Base-by-base conservation (phyloP, 2,329 filamentous ascomycete genomes). In the Whalleya microplaca region DNA sequence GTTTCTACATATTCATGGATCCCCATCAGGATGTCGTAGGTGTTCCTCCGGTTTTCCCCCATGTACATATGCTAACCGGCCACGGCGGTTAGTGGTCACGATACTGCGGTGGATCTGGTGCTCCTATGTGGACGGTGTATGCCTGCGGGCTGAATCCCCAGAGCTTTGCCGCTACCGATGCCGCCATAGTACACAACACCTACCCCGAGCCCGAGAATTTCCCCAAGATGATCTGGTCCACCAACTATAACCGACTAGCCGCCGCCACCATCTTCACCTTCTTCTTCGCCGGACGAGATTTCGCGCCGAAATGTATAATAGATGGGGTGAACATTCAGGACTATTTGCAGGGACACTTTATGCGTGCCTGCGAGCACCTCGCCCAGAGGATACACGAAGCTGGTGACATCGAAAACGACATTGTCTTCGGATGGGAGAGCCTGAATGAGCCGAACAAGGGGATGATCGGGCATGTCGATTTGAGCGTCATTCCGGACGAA, bases 141-240 rank as follows among this genome's bases (percentile, higher is more conserved):
- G 95, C 96, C 21, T 93, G 90, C 63, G 95, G 95, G 8, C 79
- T 99, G 45, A 91, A 99, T 70, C 95, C 95, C 0, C 83, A 88
- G 72, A 87, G 84, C 63, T 97, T 99, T 69, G 86, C 87, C 50
- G 86, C 85, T 19, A 99, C 93, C 14, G 90, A 97, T 74, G 94
- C 94, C 3, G 92, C 95, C 40, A 84, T 98, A 57, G 94, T 99
- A 6, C 95, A 99, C 51, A 99, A 98, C 69, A 96, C 91, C 1
- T 97, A 91, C 70, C 87, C 91, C 9, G 84, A 96, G 19, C 92
- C 93, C 8, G 87, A 87, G 21, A 83, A 88, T 1, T 99, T 94
- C 64, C 95, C 95, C 21, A 98, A 97, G 77, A 99, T 99, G 96
- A 94, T 98, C 55, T 99, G 95, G 95, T 92, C 94, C 16, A 98